A percentile compares a stretch with the other conserved stretches of the same genome.
These are phyloP conservation scores for Amphichorda felina DNA, from an alignment of 2,329 filamentous ascomycete genomes.

Conservation along the genomic window DNA sequence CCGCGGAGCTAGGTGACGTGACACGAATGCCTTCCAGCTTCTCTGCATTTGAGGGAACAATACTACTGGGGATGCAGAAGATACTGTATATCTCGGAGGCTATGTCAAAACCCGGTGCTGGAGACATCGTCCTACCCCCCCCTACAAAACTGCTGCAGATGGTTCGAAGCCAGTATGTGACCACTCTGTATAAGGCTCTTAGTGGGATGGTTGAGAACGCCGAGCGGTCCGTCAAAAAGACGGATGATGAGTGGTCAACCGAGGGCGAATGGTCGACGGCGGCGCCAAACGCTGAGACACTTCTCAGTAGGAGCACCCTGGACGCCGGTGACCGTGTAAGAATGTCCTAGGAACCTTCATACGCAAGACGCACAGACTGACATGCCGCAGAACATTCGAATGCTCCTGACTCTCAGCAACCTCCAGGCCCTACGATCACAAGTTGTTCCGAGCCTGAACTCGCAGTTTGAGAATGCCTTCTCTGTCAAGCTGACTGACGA, in stretches of 20 bases:
- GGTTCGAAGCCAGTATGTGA: conserved; percentile 86
- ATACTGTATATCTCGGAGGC: conserved; percentile 89
- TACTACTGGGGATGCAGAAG: conserved; percentile 83
- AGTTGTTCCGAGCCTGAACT: conserved; percentile 77
- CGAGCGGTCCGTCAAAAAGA: conserved; percentile 57
- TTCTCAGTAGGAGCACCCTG: conserved; percentile 32
- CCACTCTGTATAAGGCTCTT: conserved; percentile 83
- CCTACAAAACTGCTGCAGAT: conserved; percentile 80
- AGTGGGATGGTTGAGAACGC: conserved; percentile 97
- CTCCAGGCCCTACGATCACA: conserved; percentile 72
- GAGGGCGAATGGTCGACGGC: conserved; percentile 29
- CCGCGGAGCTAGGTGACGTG: conserved; percentile 69
- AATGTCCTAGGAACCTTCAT: no score
- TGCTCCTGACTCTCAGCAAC: conserved; percentile 89
- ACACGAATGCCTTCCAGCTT: conserved; percentile 88
- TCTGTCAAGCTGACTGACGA: conserved; percentile 91
- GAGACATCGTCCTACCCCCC: conserved; percentile 73
- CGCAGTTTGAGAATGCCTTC: conserved; percentile 88
- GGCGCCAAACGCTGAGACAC: conserved; percentile 18
- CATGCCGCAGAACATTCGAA: conserved; percentile 62
- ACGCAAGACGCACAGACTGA: conserved; percentile 10
- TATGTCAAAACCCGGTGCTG: conserved; percentile 58
- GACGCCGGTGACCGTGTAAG: conserved; percentile 46
- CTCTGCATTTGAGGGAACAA: conserved; percentile 68
- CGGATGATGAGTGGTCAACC: conserved; percentile 49